These are phyloP conservation scores for Lentinula raphanica DNA, from an alignment of 768 basidiomycete genomes.

Conservation along the genomic window DNA sequence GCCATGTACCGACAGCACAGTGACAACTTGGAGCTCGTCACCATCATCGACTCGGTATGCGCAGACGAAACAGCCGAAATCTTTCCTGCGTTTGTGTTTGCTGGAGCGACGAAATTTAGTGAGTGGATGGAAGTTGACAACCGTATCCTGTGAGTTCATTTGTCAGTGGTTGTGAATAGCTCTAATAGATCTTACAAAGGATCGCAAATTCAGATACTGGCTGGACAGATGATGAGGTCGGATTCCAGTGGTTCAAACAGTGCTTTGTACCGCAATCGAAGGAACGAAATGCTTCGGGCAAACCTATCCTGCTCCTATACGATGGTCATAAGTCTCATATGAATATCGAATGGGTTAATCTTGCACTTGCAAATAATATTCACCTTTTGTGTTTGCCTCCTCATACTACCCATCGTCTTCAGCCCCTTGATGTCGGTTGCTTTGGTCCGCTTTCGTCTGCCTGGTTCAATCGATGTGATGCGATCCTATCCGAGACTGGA, in stretches of 20 bases:
- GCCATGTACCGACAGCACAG: slow-evolving; percentile 18
- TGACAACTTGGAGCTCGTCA: slow-evolving; percentile 36
- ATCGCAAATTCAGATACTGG: slow-evolving; percentile 31
- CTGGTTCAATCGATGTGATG: slow-evolving; percentile 25
- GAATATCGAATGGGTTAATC: slow-evolving; percentile 17
- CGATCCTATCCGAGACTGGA: slow-evolving; percentile 12
- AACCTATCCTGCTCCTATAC: slow-evolving; percentile 33
- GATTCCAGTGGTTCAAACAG: slow-evolving; percentile 20
- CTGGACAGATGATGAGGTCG: slow-evolving; percentile 33
- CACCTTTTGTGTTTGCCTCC: slow-evolving; percentile 30
- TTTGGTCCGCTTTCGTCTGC: slow-evolving; percentile 25
- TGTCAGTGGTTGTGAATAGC: neutral
- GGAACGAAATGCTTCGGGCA: slow-evolving; percentile 17
- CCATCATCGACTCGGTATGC: slow-evolving; percentile 33
- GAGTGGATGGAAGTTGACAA: neutral
- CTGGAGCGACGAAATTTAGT: neutral
- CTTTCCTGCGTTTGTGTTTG: slow-evolving; percentile 24
- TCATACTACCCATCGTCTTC: slow-evolving; percentile 36
- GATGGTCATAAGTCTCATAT: slow-evolving; percentile 42
- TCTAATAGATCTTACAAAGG: slow-evolving; percentile 14
- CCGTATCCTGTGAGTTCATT: slow-evolving; percentile 13
- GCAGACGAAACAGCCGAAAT: slow-evolving; percentile 24
- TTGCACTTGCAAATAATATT: slow-evolving; percentile 23
- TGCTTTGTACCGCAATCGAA: slow-evolving; percentile 30
- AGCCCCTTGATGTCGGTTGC: slow-evolving; percentile 37